These are phyloP conservation scores for Linnemannia hyalina DNA, from an alignment of 192 early-diverging fungal species.

Conservation along the genomic window DNA sequence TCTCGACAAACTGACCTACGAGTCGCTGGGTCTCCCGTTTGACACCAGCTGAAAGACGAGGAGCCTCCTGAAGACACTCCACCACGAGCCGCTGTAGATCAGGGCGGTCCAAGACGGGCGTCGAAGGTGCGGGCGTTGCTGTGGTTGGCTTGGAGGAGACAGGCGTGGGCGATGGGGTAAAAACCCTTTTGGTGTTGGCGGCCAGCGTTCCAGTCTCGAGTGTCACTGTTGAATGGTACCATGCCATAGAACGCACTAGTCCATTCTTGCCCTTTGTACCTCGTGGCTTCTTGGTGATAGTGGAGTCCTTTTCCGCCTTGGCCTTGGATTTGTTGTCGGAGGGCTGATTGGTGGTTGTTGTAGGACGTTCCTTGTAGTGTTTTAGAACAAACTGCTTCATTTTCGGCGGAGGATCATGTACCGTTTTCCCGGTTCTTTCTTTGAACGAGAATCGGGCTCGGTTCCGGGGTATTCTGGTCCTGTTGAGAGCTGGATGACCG, in stretches of 20 bases:
- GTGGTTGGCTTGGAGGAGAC: background rate
- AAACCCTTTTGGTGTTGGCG: background rate
- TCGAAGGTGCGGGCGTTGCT: background rate
- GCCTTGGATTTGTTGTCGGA: background rate
- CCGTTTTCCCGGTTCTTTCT: constrained; percentile 13
- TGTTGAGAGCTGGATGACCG: background rate
- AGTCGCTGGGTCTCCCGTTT: constrained; percentile 8
- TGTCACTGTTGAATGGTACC: background rate
- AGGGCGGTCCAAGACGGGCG: background rate
- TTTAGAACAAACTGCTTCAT: background rate
- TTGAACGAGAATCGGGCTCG: background rate
- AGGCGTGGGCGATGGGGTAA: background rate
- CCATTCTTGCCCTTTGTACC: background rate
- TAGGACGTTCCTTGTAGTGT: background rate
- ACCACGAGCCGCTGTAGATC: constrained; percentile 2
- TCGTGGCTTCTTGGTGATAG: background rate
- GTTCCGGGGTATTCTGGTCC: background rate
- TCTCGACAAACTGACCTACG: background rate
- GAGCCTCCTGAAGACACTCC: constrained; percentile 11
- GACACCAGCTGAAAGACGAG: background rate
- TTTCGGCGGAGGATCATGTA: background rate
- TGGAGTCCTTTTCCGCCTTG: background rate
- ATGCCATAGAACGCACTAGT: background rate
- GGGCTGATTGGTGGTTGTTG: background rate
- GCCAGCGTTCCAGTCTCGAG: background rate